These are phyloP conservation scores for Lentinula edodes DNA, from an alignment of 768 basidiomycete species.

Conservation along the genomic window DNA sequence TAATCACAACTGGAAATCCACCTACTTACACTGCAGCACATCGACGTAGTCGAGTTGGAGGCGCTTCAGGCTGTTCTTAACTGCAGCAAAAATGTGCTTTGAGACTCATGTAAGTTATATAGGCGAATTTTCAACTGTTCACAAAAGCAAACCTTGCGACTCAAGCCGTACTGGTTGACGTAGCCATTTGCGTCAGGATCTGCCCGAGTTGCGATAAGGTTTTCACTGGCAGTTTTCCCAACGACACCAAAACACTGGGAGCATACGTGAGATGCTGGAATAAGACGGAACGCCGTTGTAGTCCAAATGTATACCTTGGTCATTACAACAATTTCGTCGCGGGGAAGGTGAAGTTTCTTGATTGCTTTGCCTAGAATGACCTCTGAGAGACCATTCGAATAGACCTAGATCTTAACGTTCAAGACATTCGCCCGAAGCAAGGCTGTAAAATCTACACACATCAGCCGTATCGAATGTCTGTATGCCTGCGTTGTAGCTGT, in stretches of 20 bases:
- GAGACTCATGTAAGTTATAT: slow-evolving; percentile 12
- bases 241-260: neutral
- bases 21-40: slow-evolving; percentile 54
- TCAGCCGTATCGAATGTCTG: slow-evolving; percentile 23
- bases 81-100: slow-evolving; percentile 69
- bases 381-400: slow-evolving; percentile 40
- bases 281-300: neutral
- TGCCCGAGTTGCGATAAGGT: slow-evolving; percentile 6
- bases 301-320: slow-evolving; percentile 29
- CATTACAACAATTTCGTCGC: slow-evolving; percentile 49
- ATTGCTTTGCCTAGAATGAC: slow-evolving; percentile 44
- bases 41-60: slow-evolving; percentile 77
- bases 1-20: neutral
- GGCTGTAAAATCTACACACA: slow-evolving; percentile 3
- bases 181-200: slow-evolving; percentile 37
- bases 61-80: slow-evolving; percentile 56
- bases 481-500: slow-evolving; percentile 22
- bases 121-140: neutral
- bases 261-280: neutral
- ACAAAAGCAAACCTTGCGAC: slow-evolving; percentile 30
- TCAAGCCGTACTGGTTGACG: slow-evolving; percentile 47
- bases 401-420: slow-evolving; percentile 22
- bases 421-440: slow-evolving; percentile 15
- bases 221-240: neutral
- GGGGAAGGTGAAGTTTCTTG: slow-evolving; percentile 36